phyloP scores from a whole-genome alignment of 192 early-diverging fungal species.

The Spizellomyces sp. region DNA sequence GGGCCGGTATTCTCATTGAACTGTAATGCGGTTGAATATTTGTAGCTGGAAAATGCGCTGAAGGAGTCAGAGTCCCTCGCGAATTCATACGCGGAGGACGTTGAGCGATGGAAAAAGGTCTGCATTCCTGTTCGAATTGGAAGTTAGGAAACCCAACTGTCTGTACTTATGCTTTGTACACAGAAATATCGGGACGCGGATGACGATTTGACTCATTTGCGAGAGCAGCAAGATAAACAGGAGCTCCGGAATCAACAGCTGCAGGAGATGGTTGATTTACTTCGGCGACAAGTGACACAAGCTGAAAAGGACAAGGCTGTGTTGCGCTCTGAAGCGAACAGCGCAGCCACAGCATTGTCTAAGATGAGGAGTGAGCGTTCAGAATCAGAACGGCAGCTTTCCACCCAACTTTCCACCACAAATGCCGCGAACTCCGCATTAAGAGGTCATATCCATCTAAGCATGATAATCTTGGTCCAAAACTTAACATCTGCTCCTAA shows the following conservation, averaged over 20 bases:
- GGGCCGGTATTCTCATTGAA: neutral
- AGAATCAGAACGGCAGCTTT: neutral
- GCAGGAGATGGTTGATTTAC: neutral
- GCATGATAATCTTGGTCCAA: neutral
- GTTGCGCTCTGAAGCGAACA: neutral
- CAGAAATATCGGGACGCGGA: conserved; percentile 2
- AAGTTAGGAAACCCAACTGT: neutral
- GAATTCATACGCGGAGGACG: neutral
- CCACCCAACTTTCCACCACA: neutral
- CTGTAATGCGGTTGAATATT: neutral
- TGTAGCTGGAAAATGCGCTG: neutral
- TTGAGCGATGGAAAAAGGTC: neutral
- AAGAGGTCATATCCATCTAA: neutral
- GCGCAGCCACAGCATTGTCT: neutral
- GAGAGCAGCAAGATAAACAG: neutral
- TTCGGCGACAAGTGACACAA: neutral
- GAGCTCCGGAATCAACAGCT: neutral
- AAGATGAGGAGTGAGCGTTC: neutral
- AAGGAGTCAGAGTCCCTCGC: neutral
- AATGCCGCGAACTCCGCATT: neutral
- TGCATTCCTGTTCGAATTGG: neutral
- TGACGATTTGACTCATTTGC: neutral
- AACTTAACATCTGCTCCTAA: neutral
- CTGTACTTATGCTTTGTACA: neutral
- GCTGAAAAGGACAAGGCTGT: neutral